These are phyloP conservation scores for Fusarium nematophilum DNA, from an alignment of 2,329 filamentous ascomycete species.

Conservation along the genomic window DNA sequence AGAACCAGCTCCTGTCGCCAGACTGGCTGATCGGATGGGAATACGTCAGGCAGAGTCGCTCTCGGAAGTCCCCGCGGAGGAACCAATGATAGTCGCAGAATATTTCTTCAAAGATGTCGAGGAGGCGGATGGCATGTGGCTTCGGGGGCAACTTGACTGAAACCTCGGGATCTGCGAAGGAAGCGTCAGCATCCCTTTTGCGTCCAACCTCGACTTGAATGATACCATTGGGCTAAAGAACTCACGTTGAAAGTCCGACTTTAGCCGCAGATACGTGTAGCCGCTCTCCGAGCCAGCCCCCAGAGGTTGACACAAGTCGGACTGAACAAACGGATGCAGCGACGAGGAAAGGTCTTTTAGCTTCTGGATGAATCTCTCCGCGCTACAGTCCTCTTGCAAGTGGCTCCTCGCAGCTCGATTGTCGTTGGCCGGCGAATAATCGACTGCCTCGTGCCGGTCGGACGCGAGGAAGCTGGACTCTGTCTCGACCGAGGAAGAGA, in stretches of 20 bases:
- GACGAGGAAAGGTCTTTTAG: constrained; percentile 17
- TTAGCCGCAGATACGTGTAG: constrained; percentile 16
- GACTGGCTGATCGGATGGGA: constrained; percentile 6
- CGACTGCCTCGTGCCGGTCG: neutral
- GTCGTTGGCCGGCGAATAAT: neutral
- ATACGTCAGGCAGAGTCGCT: constrained; percentile 3
- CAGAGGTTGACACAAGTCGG: constrained; percentile 1
- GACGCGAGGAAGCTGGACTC: no score
- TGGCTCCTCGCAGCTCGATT: constrained; percentile 3
- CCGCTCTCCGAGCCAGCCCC: constrained; percentile 8
- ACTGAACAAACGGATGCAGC: constrained; percentile 5
- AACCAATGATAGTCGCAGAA: constrained; percentile 28
- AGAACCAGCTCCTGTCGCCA: constrained; percentile 18
- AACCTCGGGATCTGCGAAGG: constrained; percentile 10
- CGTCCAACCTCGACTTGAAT: no score
- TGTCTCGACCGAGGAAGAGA: constrained; percentile 2
- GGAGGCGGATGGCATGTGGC: constrained; percentile 7
- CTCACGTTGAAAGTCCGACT: constrained; percentile 17
- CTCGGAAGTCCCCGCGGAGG: constrained; percentile 12
- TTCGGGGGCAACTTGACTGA: constrained; percentile 19
- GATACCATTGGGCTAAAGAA: no score
- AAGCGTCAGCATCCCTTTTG: neutral
- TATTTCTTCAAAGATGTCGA: constrained; percentile 22
- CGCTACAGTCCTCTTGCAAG: constrained; percentile 6
- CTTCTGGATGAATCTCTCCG: constrained; percentile 22